Evolutionary conservation across 2,329 filamentous ascomycete genomes (phyloP).

Genomic region (Didymella glomerata): DNA sequence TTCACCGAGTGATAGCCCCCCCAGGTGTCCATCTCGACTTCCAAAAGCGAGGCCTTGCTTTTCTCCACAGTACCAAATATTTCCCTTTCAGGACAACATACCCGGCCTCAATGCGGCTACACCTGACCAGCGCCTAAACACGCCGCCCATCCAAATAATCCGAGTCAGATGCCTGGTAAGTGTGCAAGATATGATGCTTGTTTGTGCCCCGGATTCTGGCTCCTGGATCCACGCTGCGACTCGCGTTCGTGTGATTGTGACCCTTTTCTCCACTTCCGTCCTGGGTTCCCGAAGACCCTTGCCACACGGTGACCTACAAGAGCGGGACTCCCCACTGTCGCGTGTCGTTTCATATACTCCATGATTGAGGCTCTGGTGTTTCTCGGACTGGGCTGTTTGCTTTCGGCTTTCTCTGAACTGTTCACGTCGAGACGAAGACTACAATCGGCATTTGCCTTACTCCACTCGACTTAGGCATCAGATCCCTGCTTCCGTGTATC

Average conservation of each 20-base stretch:
- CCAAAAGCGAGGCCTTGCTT: not conserved
- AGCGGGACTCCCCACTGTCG: conserved; percentile 12
- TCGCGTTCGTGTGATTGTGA: conserved; percentile 2
- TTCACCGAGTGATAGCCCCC: conserved; percentile 1
- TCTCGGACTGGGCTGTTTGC: conserved; percentile 9
- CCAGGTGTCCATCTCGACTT: not conserved
- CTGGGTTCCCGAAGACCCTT: conserved; percentile 13
- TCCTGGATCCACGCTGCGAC: conserved; percentile 1
- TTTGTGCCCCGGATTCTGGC: conserved; percentile 1
- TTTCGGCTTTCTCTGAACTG: conserved; percentile 7
- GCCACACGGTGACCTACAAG: conserved; percentile 15
- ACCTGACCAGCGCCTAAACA: not conserved
- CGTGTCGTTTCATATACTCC: conserved; percentile 3
- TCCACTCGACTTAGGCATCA: not conserved
- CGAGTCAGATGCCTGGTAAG: not conserved
- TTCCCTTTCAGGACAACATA: conserved; percentile 20
- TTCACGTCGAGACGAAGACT: conserved; percentile 5
- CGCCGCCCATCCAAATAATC: not conserved
- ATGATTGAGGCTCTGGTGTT: conserved; percentile 5
- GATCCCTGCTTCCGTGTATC: not conserved
- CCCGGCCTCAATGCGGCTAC: not conserved
- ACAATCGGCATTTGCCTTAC: not conserved
- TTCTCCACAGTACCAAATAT: conserved; percentile 14
- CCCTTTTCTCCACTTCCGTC: conserved; percentile 23
- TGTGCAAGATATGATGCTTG: conserved; percentile 10